Evolutionary conservation across 345 rosid species (phyloP), one percentile per base, ranked within the genome.

Genomic region (Cardamine occulta): DNA sequence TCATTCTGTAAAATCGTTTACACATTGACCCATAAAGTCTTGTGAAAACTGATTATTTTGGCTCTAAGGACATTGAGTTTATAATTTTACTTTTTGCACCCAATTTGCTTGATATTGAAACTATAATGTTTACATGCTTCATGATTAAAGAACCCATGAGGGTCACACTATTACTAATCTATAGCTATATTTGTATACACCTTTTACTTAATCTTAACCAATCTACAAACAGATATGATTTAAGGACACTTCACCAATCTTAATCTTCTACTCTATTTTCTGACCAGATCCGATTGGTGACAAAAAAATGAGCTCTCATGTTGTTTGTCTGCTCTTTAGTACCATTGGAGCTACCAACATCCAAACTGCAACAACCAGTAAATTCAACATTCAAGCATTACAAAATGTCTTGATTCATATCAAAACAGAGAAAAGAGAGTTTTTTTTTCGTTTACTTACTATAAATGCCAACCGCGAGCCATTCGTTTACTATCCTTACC

Each of bases 401-500:
- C 45, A 26, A 49, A 49, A 35, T 26, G 5, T 66, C 2, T 14
- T 1, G 2, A 5, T 42, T 42, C 48, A 0, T 42, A 19, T 9
- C 1, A n/a, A 47, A 52, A 51, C 14, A 4, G 2, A 8, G 23
- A 21, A 35, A 32, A 19, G 9, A 45, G 4, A 12, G n/a, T 32
- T 19, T n/a, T 2, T 1, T 2, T 8, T 21, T 39, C 3, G 48
- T 37, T 61, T 18, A 83, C 96, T 85, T 83, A 94, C 98, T 18
- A 75, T 89, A 94, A 26, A 94, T 84, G 18, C 95, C 90, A 76
- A 90, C 97, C 12, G 96, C 98, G 3, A 94, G 88, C 96, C 97
- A 91, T 84, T 94, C 97, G 63, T 90, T 91, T 49, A 91, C 85
- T 28, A 94, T 79, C 80, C 93, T 88, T 56, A 91, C 98, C 97